A percentile compares a stretch with the other conserved stretches of the same genome.
Conservation (phyloP, 2,329 filamentous ascomycete genomes). For the Paecilomyces fulvus region DNA sequence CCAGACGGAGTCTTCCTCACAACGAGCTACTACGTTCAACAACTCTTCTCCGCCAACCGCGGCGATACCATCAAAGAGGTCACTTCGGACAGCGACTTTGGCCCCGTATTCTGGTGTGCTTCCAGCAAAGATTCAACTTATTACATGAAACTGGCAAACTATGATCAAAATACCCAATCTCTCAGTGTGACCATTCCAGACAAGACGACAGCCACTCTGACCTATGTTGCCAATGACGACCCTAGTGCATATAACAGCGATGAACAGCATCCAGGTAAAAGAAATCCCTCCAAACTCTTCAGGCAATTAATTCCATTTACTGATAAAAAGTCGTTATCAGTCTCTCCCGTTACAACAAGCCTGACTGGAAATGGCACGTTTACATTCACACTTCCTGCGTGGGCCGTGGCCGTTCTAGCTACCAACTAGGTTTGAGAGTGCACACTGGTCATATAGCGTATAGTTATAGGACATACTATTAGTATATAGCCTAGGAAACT, state of each 20-base stretch:
- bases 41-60: constrained; percentile 17
- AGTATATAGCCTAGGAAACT: no score
- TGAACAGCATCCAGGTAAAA: constrained; percentile 2
- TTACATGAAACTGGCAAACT: constrained; percentile 25
- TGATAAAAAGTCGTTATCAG: not conserved
- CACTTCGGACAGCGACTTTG: constrained; percentile 16
- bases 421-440: not conserved
- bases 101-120: constrained; percentile 28
- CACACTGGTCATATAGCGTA: not conserved
- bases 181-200: constrained; percentile 19
- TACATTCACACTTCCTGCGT: not conserved
- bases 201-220: constrained; percentile 12
- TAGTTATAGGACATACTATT: not conserved
- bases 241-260: constrained; percentile 9
- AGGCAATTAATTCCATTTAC: not conserved
- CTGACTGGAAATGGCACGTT: not conserved
- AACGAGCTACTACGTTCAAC: constrained; percentile 21
- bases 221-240: constrained; percentile 16
- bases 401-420: not conserved
- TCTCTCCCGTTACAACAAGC: not conserved
- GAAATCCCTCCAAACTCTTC: not conserved
- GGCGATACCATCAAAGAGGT: constrained; percentile 16
- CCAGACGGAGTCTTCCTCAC: constrained; percentile 13
- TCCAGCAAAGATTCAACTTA: constrained; percentile 14
- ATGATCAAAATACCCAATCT: constrained; percentile 13